These are phyloP conservation scores for Verticillium klebahnii DNA, from an alignment of 2,329 filamentous ascomycete genomes.

Conservation along the genomic window DNA sequence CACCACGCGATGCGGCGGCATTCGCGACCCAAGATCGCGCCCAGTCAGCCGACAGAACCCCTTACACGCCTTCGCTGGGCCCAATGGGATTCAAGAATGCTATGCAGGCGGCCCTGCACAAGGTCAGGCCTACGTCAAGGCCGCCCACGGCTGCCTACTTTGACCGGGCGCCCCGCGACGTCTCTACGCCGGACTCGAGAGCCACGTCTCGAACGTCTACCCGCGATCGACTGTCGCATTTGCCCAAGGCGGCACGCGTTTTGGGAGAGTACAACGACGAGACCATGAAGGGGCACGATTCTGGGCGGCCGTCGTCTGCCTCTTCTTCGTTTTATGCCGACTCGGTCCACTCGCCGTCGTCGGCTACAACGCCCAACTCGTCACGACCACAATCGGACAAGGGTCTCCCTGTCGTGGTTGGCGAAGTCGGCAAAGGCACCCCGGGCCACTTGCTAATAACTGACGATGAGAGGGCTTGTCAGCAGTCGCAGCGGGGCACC, in stretches of 20 bases:
- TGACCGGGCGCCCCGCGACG: slow-evolving; percentile 1
- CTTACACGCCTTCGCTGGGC: not conserved
- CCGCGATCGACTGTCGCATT: slow-evolving; percentile 6
- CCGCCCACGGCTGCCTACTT: slow-evolving; percentile 10
- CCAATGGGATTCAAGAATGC: slow-evolving; percentile 25
- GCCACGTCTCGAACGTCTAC: slow-evolving; percentile 9
- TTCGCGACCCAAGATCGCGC: not conserved
- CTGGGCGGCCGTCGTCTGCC: slow-evolving; percentile 8
- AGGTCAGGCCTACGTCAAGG: slow-evolving; percentile 12
- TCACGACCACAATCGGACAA: slow-evolving; percentile 36
- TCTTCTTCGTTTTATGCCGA: slow-evolving; percentile 30
- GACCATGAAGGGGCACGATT: slow-evolving; percentile 4
- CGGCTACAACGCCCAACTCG: slow-evolving; percentile 32
- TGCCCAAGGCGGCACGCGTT: slow-evolving; percentile 1
- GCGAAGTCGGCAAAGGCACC: slow-evolving; percentile 9
- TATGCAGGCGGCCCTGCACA: slow-evolving; percentile 26
- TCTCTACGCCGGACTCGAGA: slow-evolving; percentile 6
- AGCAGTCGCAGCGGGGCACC: slow-evolving; percentile 3
- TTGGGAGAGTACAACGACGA: slow-evolving; percentile 1
- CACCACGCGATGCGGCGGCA: too few species aligned
- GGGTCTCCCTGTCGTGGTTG: slow-evolving; percentile 16
- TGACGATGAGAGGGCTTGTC: slow-evolving; percentile 9
- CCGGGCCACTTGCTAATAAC: slow-evolving; percentile 8
- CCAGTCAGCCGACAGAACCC: not conserved
- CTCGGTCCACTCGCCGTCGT: slow-evolving; percentile 24